Conservation (phyloP, 257 asterid species). For the Plectranthus barbatus region DNA sequence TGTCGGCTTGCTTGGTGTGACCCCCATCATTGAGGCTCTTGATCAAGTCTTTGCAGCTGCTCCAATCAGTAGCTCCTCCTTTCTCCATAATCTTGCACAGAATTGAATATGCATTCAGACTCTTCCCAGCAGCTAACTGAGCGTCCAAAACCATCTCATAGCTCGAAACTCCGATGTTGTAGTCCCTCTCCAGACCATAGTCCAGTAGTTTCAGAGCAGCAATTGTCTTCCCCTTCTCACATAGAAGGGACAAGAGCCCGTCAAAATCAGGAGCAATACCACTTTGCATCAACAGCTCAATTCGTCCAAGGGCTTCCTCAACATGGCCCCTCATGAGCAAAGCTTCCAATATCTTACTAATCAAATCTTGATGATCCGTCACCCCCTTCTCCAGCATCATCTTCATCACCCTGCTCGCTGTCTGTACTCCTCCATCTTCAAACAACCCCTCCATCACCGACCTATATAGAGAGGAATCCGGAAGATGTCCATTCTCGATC, state of each 20-base stretch:
- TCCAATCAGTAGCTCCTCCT: constrained; percentile 61
- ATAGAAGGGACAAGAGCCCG: constrained; percentile 43
- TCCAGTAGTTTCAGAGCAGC: constrained; percentile 80
- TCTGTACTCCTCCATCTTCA: constrained; percentile 84
- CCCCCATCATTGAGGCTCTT: constrained; percentile 77
- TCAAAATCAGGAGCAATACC: constrained; percentile 62
- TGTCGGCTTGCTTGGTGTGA: constrained; percentile 83
- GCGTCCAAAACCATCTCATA: constrained; percentile 88
- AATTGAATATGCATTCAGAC: constrained; percentile 78
- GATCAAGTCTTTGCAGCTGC: constrained; percentile 63
- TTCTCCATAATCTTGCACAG: constrained; percentile 67
- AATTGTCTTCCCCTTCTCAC: constrained; percentile 67
- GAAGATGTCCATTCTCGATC: constrained; percentile 74
- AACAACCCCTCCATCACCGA: constrained; percentile 82
- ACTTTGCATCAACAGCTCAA: constrained; percentile 63
- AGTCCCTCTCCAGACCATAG: constrained; percentile 61
- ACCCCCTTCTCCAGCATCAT: constrained; percentile 84
- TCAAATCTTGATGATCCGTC: constrained; percentile 60
- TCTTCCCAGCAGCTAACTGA: constrained; percentile 67
- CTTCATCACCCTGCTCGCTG: constrained; percentile 92
- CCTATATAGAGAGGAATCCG: constrained; percentile 63
- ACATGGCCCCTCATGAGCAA: constrained; percentile 84
- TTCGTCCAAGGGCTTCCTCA: constrained; percentile 90
- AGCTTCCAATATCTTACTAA: constrained; percentile 65
- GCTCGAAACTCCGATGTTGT: constrained; percentile 35